phyloP scores from a whole-genome alignment of 805 yeast genomes.

The Limtongozyma cylindracea region DNA sequence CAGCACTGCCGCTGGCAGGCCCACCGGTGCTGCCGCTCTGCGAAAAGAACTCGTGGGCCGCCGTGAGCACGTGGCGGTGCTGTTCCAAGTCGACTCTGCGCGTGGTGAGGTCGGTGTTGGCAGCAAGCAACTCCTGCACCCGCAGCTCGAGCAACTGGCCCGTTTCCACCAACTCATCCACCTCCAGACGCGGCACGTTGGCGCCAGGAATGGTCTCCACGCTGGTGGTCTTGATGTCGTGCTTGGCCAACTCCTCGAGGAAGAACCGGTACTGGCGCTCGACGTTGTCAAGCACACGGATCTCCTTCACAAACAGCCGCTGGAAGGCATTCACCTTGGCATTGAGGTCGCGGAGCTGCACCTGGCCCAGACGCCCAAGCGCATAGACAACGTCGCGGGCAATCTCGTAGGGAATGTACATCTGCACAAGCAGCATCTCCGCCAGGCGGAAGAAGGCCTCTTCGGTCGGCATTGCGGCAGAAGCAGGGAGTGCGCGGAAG shows the following conservation, averaged over 20 bases:
- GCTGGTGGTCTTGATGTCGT: constrained; percentile 18
- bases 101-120: constrained; percentile 35
- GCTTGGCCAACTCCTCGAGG: constrained; percentile 21
- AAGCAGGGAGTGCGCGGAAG: background rate
- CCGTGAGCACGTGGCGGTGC: constrained; percentile 23
- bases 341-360: constrained; percentile 76
- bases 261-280: constrained; percentile 43
- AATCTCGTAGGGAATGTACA: constrained; percentile 77
- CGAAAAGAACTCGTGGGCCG: constrained; percentile 11
- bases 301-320: constrained; percentile 73
- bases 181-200: constrained; percentile 20
- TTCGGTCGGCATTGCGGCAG: background rate
- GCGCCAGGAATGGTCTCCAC: constrained; percentile 8
- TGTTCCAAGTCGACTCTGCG: constrained; percentile 48
- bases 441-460: constrained; percentile 35
- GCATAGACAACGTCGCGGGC: constrained; percentile 70
- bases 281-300: constrained; percentile 62
- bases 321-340: constrained; percentile 63
- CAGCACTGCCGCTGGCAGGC: constrained; percentile 3
- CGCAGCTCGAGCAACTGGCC: constrained; percentile 51
- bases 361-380: constrained; percentile 63
- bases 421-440: constrained; percentile 86
- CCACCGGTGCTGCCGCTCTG: constrained; percentile 6
- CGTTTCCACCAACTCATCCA: constrained; percentile 44
- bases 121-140: constrained; percentile 41